Percentiles rank a stretch among this genome's conserved stretches.
Conservation (phyloP, 768 basidiomycete species). For the Phlebiopsis flavidoalba region DNA sequence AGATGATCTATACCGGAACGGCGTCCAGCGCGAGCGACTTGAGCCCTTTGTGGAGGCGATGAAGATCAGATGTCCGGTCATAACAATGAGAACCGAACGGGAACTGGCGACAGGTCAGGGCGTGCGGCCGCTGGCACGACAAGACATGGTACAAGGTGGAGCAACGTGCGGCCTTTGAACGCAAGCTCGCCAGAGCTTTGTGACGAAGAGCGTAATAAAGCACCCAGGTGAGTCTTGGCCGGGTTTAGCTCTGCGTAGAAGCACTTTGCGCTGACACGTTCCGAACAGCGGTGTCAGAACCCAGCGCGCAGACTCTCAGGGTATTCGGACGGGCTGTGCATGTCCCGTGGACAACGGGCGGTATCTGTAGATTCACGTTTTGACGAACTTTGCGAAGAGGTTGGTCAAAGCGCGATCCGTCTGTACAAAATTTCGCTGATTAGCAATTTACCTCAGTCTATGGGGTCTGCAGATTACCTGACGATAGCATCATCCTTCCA, state of each 20-base stretch:
- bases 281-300: not conserved
- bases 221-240: not conserved
- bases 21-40: conserved; percentile 51
- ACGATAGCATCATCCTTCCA: conserved; percentile 45
- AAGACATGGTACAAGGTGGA: conserved; percentile 30
- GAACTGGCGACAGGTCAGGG: conserved; percentile 40
- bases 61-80: conserved; percentile 46
- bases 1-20: conserved; percentile 52
- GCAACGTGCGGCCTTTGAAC: conserved; percentile 21
- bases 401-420: conserved; percentile 5
- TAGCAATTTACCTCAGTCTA: conserved; percentile 25
- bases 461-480: conserved; percentile 56
- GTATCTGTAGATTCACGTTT: conserved; percentile 44
- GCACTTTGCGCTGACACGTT: not conserved
- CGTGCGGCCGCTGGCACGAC: conserved; percentile 7
- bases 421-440: not conserved
- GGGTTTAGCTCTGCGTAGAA: not conserved
- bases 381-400: conserved; percentile 41
- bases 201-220: not conserved
- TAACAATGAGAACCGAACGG: conserved; percentile 36
- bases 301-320: conserved; percentile 23
- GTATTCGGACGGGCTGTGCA: conserved; percentile 45
- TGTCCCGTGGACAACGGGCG: conserved; percentile 39
- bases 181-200: conserved; percentile 4
- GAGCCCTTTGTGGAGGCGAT: conserved; percentile 53